Percentiles rank a stretch among this genome's conserved stretches.
Conservation (phyloP, 768 basidiomycete species). For the Atractiella rhizophila region DNA sequence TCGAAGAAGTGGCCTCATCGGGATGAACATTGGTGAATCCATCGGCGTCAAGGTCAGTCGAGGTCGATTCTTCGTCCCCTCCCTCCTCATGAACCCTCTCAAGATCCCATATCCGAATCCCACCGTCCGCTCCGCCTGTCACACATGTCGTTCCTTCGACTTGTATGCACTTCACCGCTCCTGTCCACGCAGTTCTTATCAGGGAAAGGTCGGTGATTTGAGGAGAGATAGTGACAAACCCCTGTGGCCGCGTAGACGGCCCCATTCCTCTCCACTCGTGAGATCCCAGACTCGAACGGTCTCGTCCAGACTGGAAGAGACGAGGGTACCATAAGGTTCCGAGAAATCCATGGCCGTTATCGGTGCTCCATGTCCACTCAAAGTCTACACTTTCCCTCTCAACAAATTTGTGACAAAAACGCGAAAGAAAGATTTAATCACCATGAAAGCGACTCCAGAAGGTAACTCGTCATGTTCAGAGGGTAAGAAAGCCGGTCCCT, state of each 20-base stretch:
- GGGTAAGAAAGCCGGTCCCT: slow-evolving; percentile 81
- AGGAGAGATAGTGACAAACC: too few species aligned
- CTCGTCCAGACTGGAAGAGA: slow-evolving; percentile 43
- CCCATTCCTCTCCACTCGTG: slow-evolving; percentile 62
- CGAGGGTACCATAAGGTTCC: slow-evolving; percentile 83
- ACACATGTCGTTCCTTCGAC: slow-evolving; percentile 76
- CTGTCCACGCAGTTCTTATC: too few species aligned
- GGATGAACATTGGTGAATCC: background rate
- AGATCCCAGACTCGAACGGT: slow-evolving; percentile 88
- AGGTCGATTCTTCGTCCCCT: slow-evolving; percentile 26
- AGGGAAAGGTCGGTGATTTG: too few species aligned
- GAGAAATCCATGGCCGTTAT: slow-evolving; percentile 66
- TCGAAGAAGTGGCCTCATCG: background rate
- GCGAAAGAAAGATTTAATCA: too few species aligned
- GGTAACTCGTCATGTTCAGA: slow-evolving; percentile 93
- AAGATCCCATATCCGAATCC: slow-evolving; percentile 72
- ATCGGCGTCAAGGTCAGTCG: background rate
- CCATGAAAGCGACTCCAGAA: slow-evolving; percentile 87
- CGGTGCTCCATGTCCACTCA: background rate
- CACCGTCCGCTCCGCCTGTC: slow-evolving; percentile 70
- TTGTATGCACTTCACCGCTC: slow-evolving; percentile 59
- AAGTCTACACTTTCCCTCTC: too few species aligned
- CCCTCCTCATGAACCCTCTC: slow-evolving; percentile 26
- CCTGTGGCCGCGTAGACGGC: slow-evolving; percentile 39
- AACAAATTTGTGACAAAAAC: too few species aligned